phyloP scores from a whole-genome alignment of 352 stramenopile genomes.

The Aphanomyces euteiches region DNA sequence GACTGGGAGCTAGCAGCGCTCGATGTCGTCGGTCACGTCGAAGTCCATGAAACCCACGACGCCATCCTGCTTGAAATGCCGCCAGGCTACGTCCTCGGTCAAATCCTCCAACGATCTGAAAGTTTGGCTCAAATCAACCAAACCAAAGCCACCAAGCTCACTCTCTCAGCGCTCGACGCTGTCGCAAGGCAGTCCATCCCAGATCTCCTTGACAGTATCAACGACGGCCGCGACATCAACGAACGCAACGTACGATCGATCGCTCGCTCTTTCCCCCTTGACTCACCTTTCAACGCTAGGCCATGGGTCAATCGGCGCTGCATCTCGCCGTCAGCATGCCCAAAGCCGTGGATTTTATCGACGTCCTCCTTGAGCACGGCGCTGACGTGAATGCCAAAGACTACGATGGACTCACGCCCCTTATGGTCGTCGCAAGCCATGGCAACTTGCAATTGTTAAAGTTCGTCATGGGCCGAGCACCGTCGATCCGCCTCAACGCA shows the following conservation, averaged over 20 bases:
- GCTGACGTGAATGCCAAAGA: conserved; percentile 27
- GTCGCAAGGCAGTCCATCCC: not conserved
- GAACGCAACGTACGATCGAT: conserved; percentile 15
- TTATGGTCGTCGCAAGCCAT: not conserved
- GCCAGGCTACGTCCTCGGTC: not conserved
- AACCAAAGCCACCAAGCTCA: not conserved
- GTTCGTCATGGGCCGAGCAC: not conserved
- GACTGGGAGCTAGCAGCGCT: conserved; percentile 15
- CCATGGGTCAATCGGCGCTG: not conserved
- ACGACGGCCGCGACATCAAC: conserved; percentile 17
- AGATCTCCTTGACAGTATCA: conserved; percentile 8
- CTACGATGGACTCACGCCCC: conserved; percentile 22
- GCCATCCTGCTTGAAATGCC: not conserved
- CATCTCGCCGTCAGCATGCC: not conserved
- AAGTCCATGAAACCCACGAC: not conserved
- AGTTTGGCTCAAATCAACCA: conserved; percentile 18
- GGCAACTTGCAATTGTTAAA: not conserved
- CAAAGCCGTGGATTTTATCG: not conserved
- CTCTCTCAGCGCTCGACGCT: not conserved
- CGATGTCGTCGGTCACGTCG: conserved; percentile 9
- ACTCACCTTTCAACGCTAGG: not conserved
- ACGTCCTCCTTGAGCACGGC: conserved; percentile 10
- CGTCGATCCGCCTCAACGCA: not conserved
- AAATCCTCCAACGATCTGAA: conserved; percentile 3
- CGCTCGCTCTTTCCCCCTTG: not conserved